These are phyloP conservation scores for Geotrichum restrictum DNA, from an alignment of 1,139 yeast genomes.

Conservation along the genomic window DNA sequence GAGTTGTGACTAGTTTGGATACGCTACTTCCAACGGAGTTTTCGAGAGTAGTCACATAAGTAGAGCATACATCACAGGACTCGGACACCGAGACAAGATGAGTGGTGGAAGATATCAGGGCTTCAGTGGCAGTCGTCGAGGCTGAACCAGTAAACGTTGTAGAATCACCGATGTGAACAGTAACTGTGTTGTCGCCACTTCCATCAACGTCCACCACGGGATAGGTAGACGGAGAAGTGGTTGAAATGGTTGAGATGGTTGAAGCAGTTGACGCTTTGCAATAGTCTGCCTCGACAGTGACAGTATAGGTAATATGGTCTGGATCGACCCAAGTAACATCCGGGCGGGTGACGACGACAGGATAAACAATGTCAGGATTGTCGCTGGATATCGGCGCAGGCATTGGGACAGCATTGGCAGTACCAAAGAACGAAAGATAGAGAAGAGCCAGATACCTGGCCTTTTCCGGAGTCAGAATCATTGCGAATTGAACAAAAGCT, in stretches of 20 bases:
- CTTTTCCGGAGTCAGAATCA: conserved; percentile 14
- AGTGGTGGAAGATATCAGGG: background rate
- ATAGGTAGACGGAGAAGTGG: background rate
- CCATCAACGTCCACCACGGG: conserved; percentile 20
- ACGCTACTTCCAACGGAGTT: background rate
- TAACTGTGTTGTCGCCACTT: conserved; percentile 19
- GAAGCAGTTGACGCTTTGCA: conserved; percentile 9
- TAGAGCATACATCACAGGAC: conserved; percentile 6
- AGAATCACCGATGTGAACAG: conserved; percentile 9
- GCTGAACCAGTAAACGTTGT: background rate
- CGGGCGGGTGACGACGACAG: conserved; percentile 16
- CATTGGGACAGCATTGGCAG: conserved; percentile 13
- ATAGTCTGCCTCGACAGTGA: conserved; percentile 17
- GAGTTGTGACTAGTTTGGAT: background rate
- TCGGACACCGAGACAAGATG: background rate
- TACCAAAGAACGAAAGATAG: conserved; percentile 8
- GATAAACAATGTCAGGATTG: conserved; percentile 9
- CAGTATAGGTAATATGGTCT: conserved; percentile 9
- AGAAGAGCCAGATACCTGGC: conserved; percentile 12
- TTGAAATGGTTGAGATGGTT: background rate
- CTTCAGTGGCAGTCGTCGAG: background rate
- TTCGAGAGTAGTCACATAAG: conserved; percentile 8
- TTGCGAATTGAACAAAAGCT: background rate
- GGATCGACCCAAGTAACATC: conserved; percentile 19
- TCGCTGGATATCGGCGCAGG: background rate